Base-by-base conservation (phyloP, 768 basidiomycete genomes). In the Tylopilus subfusipes region DNA sequence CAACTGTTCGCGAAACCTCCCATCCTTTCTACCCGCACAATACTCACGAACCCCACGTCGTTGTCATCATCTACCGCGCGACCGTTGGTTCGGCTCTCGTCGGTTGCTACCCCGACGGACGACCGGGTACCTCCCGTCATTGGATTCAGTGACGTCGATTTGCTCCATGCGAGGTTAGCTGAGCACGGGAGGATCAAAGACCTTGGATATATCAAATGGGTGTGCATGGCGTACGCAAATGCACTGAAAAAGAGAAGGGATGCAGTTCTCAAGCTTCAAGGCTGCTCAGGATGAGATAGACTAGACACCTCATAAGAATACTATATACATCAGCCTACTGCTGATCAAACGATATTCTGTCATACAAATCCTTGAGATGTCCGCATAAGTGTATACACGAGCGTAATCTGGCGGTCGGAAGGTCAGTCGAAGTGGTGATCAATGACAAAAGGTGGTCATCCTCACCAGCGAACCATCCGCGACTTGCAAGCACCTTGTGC, bases 61-160 rank as follows among this genome's bases (percentile, higher is more conserved):
- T 50, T 24, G 63, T 68, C 16, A 83, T 18, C 59, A 0, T 52
- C 49, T 6, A 40, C 54, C 2, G 63, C 74, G 2, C 78, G 83
- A 14, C 89, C 90, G 4, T 69, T 93, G 29, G 86, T 96, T 21
- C 84, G 90, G 21, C 74, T 91, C 59, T 82, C 81, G 3, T 78
- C 84, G 6, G 68, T 72, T 0, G 69, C 75, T 3, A 81, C 83
- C 18, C 76, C 87, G 4, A 79, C 82, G 1, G 94, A 97, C 64
- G 87, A 92, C 60, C 65, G 78, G 22, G 85, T 97, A 7, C 90
- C 93, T 0, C 93, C 93, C 0, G 67, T 93, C 38, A 61, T 96
- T 21, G 78, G 82, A 13, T 96, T 93, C 66, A 60, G 72, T 16
- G 92, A 96, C 65, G 59, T 96, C n/a, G 86, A 90, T 58, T 56